phyloP scores from a whole-genome alignment of 225 moss, liverwort and hornwort genomes.

The Pleurozium schreberi region DNA sequence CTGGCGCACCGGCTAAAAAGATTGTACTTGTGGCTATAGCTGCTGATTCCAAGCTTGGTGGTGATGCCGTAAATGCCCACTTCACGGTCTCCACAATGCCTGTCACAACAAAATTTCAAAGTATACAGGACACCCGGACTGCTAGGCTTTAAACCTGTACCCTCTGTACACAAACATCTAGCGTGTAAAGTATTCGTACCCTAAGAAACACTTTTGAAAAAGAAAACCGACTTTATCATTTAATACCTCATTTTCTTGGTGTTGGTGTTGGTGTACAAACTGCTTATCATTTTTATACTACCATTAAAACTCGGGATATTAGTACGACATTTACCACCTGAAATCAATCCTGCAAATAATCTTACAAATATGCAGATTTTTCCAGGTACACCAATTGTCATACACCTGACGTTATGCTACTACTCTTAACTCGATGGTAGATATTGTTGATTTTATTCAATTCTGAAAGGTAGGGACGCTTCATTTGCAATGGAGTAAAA shows the following conservation, averaged over 20 bases:
- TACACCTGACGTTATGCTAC: not conserved
- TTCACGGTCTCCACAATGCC: slow-evolving; percentile 60
- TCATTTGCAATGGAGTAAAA: not conserved
- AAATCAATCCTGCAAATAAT: not conserved
- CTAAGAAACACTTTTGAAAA: not conserved
- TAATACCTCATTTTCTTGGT: not conserved
- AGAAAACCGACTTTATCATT: not conserved
- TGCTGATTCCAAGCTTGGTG: slow-evolving; percentile 71
- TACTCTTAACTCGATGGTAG: not conserved
- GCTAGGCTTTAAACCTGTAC: not conserved
- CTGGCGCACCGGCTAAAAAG: slow-evolving; percentile 55
- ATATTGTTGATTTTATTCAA: not conserved
- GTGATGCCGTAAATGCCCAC: slow-evolving; percentile 42
- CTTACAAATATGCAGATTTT: not conserved
- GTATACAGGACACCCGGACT: not conserved
- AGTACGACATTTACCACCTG: not conserved
- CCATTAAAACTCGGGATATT: not conserved
- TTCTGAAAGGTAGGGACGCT: not conserved
- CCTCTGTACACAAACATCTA: not conserved
- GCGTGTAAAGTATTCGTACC: not conserved
- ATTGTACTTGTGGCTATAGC: slow-evolving; percentile 49
- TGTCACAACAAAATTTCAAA: not conserved
- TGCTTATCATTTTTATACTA: not conserved
- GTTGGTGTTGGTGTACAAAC: not conserved
- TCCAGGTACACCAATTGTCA: not conserved